phyloP scores from a whole-genome alignment of 768 basidiomycete genomes.

The Hirschioporus abietinus region DNA sequence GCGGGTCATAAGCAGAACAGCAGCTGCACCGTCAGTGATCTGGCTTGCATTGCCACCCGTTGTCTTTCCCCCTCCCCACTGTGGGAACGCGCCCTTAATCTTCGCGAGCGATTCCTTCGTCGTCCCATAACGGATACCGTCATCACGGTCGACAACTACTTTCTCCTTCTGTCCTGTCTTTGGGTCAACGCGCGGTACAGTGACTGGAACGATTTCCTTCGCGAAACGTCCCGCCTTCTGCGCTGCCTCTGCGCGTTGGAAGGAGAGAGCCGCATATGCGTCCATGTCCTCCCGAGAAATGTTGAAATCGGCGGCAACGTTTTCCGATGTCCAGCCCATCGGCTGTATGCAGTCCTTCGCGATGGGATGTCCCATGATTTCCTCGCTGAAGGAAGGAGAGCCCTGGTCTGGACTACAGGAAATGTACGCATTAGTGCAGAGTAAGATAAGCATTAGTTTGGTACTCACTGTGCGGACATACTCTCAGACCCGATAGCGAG shows the following conservation, averaged over 20 bases:
- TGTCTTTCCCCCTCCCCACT: constrained; percentile 69
- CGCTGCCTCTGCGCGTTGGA: constrained; percentile 73
- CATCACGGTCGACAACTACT: constrained; percentile 63
- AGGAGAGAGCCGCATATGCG: constrained; percentile 65
- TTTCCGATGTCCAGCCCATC: constrained; percentile 91
- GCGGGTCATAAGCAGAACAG: constrained; percentile 76
- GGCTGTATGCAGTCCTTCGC: constrained; percentile 61
- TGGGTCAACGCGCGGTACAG: constrained; percentile 54
- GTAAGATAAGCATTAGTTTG: not conserved
- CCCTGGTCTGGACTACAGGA: constrained; percentile 58
- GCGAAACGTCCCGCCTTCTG: constrained; percentile 60
- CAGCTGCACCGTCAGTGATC: constrained; percentile 80
- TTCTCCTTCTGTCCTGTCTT: constrained; percentile 45
- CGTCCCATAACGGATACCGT: constrained; percentile 73
- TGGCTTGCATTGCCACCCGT: constrained; percentile 88
- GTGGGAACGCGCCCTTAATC: constrained; percentile 73
- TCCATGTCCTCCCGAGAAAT: constrained; percentile 76
- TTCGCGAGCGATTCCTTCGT: constrained; percentile 59
- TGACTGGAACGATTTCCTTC: constrained; percentile 73
- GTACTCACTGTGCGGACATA: constrained; percentile 69
- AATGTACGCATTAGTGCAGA: constrained; percentile 1
- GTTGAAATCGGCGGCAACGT: constrained; percentile 70
- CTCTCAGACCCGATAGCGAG: constrained; percentile 81
- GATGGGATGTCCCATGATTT: constrained; percentile 47
- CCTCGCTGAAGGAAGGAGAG: constrained; percentile 54